Evolutionary conservation across 306 rosid genomes (phyloP).

Genomic region (Quillaja saponaria): DNA sequence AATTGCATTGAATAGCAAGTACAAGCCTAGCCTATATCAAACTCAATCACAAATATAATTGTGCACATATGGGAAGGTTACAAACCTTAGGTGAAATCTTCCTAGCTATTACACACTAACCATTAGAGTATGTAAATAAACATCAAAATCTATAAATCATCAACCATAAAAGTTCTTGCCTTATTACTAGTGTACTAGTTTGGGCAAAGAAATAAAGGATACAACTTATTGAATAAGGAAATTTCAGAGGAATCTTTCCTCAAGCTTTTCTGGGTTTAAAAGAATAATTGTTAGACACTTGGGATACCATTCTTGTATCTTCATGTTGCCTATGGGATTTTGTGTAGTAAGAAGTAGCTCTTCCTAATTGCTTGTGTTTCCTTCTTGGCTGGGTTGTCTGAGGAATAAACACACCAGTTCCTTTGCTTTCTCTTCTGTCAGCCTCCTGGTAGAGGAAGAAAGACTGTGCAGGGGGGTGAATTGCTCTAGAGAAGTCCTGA

Average conservation of each 20-base stretch:
- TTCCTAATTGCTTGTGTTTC: slow-evolving; percentile 58
- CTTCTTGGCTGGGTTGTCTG: slow-evolving; percentile 61
- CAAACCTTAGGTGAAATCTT: no score
- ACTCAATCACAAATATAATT: slow-evolving; percentile 37
- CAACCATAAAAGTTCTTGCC: no score
- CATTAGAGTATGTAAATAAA: no score
- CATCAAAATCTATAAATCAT: no score
- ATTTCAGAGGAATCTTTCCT: no score
- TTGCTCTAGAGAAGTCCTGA: slow-evolving; percentile 55
- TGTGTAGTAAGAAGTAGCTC: slow-evolving; percentile 42
- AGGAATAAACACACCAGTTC: slow-evolving; percentile 88
- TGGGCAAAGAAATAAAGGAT: no score
- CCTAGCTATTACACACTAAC: no score
- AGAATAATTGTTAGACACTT: slow-evolving; percentile 36
- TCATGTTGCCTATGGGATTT: slow-evolving; percentile 54
- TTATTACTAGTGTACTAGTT: no score
- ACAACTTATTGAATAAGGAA: no score
- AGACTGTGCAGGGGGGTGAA: slow-evolving; percentile 43
- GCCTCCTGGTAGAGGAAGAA: slow-evolving; percentile 35
- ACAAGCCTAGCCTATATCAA: slow-evolving; percentile 42
- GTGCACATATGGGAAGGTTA: slow-evolving; percentile 34
- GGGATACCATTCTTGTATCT: slow-evolving; percentile 52
- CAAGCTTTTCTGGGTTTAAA: slow-evolving; percentile 46
- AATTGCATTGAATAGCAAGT: no score
- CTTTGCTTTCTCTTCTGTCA: slow-evolving; percentile 66